These are phyloP conservation scores for Clonostachys chloroleuca DNA, from an alignment of 2,329 filamentous ascomycete species.

Conservation along the genomic window DNA sequence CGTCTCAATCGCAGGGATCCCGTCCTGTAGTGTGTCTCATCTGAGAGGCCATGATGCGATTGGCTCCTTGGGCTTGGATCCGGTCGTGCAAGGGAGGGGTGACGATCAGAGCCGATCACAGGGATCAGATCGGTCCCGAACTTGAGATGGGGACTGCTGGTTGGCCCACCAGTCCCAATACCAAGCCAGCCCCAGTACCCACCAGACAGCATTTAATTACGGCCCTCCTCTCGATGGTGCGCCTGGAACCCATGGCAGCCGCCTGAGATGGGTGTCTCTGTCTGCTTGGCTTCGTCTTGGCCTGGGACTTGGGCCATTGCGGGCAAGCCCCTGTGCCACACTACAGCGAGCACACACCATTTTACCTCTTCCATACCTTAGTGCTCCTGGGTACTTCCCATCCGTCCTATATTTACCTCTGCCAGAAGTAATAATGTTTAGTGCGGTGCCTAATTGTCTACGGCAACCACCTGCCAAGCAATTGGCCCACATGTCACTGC, in stretches of 20 bases:
- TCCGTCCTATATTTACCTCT: background rate
- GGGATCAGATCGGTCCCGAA: constrained; percentile 4
- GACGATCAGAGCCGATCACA: constrained; percentile 2
- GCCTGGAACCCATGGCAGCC: too few species aligned
- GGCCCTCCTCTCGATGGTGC: too few species aligned
- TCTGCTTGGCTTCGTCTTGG: too few species aligned
- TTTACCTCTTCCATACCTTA: background rate
- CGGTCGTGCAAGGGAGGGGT: constrained; percentile 1
- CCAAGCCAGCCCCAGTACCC: background rate
- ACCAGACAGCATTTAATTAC: too few species aligned
- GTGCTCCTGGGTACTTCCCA: background rate
- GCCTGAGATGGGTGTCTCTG: too few species aligned
- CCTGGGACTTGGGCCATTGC: too few species aligned
- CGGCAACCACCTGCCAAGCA: too few species aligned
- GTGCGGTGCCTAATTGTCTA: too few species aligned
- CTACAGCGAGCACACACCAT: background rate
- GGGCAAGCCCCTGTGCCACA: too few species aligned
- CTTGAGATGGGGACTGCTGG: background rate
- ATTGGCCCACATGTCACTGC: too few species aligned
- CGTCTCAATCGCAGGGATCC: background rate
- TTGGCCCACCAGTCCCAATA: background rate
- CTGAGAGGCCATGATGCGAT: constrained; percentile 2
- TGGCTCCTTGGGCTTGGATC: background rate
- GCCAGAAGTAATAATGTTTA: too few species aligned
- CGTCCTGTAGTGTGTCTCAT: constrained; percentile 1